phyloP scores from a whole-genome alignment of 306 rosid genomes.

The Senna siamea region DNA sequence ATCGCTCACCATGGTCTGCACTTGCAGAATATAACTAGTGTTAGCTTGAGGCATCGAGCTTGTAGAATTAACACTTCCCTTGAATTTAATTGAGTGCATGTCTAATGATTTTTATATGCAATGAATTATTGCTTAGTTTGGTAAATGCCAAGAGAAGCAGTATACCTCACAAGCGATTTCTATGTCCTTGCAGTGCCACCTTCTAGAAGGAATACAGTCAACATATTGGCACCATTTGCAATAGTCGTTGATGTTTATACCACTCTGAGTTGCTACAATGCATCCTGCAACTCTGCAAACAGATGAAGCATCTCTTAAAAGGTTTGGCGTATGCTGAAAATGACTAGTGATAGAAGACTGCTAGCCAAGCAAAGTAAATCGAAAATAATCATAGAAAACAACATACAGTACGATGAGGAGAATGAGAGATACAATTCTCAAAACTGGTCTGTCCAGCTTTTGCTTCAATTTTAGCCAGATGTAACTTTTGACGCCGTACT shows the following conservation, averaged over 20 bases:
- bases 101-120: constrained; percentile 1
- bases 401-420: constrained; percentile 77
- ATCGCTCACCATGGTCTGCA: constrained; percentile 92
- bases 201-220: constrained; percentile 72
- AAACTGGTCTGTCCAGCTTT: constrained; percentile 67
- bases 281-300: constrained; percentile 77
- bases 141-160: constrained; percentile 35
- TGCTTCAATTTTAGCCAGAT: constrained; percentile 59
- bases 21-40: constrained; percentile 40
- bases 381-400: constrained; percentile 17
- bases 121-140: constrained; percentile 15
- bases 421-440: constrained; percentile 62
- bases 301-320: constrained; percentile 41
- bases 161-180: constrained; percentile 78
- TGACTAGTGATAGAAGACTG: constrained; percentile 25
- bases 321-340: constrained; percentile 38
- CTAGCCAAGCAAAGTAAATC: constrained; percentile 31
- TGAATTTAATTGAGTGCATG: constrained; percentile 24
- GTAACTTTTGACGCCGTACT: constrained; percentile 52
- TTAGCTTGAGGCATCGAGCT: constrained; percentile 32
- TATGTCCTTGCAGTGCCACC: constrained; percentile 76
- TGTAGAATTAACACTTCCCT: constrained; percentile 8
- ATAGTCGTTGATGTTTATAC: constrained; percentile 72
- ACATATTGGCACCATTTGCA: constrained; percentile 81
- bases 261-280: constrained; percentile 65